Percentiles rank a stretch among this genome's conserved stretches.
Evolutionary conservation across 768 basidiomycete genomes (phyloP).

Genomic region (Suillus hirtellus): DNA sequence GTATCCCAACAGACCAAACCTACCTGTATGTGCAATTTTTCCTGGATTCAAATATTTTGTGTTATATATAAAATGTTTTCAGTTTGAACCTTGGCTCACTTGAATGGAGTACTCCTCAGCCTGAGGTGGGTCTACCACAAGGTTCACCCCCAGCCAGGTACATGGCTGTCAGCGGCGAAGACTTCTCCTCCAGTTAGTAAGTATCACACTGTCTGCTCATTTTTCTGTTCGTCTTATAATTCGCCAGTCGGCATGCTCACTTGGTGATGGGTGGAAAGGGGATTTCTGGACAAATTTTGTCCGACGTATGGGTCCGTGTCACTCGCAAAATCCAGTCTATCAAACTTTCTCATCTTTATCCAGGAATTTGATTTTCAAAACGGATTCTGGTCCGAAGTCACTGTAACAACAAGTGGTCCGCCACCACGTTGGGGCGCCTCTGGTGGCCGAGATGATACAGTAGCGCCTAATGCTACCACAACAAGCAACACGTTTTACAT

Average conservation of each 20-base stretch:
- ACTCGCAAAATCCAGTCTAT: not conserved
- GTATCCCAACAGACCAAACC: constrained; percentile 62
- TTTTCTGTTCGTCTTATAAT: constrained; percentile 20
- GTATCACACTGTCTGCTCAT: constrained; percentile 30
- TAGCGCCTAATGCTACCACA: constrained; percentile 24
- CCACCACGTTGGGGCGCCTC: constrained; percentile 68
- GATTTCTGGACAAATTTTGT: constrained; percentile 49
- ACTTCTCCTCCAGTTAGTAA: constrained; percentile 83
- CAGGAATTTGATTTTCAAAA: constrained; percentile 78
- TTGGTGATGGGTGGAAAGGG: constrained; percentile 73
- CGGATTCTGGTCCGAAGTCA: constrained; percentile 73
- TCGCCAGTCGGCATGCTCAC: constrained; percentile 67
- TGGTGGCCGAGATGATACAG: constrained; percentile 72
- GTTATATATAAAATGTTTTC: constrained; percentile 9
- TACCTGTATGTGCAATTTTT: constrained; percentile 53
- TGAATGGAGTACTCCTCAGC: constrained; percentile 58
- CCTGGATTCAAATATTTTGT: constrained; percentile 6
- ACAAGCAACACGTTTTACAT: constrained; percentile 74
- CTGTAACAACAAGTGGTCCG: constrained; percentile 52
- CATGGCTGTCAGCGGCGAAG: constrained; percentile 62
- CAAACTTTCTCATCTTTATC: constrained; percentile 14
- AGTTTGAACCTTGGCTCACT: constrained; percentile 66
- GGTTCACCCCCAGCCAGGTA: constrained; percentile 60
- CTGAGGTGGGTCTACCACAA: constrained; percentile 49
- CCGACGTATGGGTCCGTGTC: constrained; percentile 71